A percentile compares a stretch with the other conserved stretches of the same genome.
These are phyloP conservation scores for Colletotrichum siamense DNA, from an alignment of 2,329 filamentous ascomycete species.

Conservation along the genomic window DNA sequence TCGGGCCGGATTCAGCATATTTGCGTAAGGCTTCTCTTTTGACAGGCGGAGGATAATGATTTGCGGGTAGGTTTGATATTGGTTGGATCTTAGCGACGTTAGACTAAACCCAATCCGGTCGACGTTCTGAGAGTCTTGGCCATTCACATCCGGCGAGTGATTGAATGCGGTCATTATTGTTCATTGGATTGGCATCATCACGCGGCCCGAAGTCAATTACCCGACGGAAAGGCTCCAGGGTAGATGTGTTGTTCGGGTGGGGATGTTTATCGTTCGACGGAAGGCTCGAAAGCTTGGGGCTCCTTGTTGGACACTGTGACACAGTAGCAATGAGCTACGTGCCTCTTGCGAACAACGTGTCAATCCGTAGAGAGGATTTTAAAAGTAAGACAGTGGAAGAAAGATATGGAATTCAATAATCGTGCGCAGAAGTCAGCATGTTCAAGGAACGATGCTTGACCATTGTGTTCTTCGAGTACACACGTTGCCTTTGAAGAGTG, in stretches of 20 bases:
- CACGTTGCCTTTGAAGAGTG: neutral
- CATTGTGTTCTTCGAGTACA: neutral
- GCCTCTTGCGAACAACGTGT: neutral
- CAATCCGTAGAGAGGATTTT: neutral
- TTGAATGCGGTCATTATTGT: neutral
- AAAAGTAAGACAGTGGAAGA: neutral
- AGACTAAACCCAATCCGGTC: neutral
- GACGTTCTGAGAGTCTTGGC: neutral
- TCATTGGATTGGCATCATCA: neutral
- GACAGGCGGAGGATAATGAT: slow-evolving; percentile 54
- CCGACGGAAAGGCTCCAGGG: neutral
- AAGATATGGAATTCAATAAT: neutral
- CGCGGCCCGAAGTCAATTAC: neutral
- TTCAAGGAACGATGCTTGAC: neutral
- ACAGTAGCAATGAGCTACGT: neutral
- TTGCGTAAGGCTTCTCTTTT: slow-evolving; percentile 60
- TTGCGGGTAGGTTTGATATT: slow-evolving; percentile 59
- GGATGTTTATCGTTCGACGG: neutral
- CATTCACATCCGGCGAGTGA: neutral
- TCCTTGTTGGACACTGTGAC: neutral
- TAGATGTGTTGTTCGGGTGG: neutral
- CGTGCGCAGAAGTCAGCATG: neutral
- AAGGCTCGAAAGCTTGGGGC: neutral
- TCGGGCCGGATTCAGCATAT: slow-evolving; percentile 66
- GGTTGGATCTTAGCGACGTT: slow-evolving; percentile 43